Evolutionary conservation across 2,329 filamentous ascomycete genomes (phyloP).

Genomic region (Aspergillus sp.): DNA sequence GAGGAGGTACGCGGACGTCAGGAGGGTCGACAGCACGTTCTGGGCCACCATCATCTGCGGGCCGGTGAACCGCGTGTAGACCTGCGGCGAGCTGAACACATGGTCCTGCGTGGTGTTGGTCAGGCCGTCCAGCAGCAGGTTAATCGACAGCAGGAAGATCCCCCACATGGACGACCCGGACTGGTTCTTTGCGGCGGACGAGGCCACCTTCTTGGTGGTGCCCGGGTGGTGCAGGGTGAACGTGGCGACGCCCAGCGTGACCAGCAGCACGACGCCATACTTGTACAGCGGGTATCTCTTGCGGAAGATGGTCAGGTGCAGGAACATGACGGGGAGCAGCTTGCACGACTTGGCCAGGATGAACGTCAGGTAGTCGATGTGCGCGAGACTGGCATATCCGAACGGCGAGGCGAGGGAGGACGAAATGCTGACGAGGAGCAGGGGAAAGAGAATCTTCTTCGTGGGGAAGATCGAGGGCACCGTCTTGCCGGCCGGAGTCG

Average conservation of each 20-base stretch:
- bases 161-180: constrained; percentile 69
- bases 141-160: constrained; percentile 78
- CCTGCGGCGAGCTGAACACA: constrained; percentile 67
- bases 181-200: constrained; percentile 47
- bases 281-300: constrained; percentile 92
- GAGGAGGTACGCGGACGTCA: constrained; percentile 75
- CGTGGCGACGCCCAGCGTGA: constrained; percentile 88
- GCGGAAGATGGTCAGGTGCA: constrained; percentile 89
- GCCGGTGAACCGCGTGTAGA: constrained; percentile 76
- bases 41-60: constrained; percentile 99
- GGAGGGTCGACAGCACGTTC: constrained; percentile 78
- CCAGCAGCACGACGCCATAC: constrained; percentile 86
- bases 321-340: constrained; percentile 95
- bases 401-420: constrained; percentile 90
- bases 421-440: constrained; percentile 82
- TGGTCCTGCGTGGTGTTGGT: constrained; percentile 97
- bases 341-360: constrained; percentile 98
- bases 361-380: constrained; percentile 98
- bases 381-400: constrained; percentile 85
- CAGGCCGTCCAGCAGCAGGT: constrained; percentile 90
- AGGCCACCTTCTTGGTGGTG: constrained; percentile 55
- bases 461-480: constrained; percentile 69
- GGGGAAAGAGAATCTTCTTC: constrained; percentile 68
- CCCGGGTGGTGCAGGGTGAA: constrained; percentile 85
- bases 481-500: constrained; percentile 55